Evolutionary conservation across 2,329 filamentous ascomycete species (phyloP), one percentile per base, ranked within the genome.

Genomic region (Trichoderma polysporum): DNA sequence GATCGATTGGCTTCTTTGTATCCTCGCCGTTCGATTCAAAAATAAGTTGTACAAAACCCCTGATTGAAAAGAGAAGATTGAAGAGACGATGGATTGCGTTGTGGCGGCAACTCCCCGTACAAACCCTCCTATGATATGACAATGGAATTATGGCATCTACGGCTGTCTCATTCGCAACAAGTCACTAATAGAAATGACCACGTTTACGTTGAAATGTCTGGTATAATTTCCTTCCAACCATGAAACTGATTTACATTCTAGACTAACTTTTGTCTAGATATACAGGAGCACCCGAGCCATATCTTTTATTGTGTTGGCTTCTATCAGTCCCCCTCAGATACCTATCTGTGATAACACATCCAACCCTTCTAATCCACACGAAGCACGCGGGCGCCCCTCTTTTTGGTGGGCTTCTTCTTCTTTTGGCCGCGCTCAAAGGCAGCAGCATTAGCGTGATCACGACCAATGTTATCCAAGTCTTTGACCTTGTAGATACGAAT

Each of bases 401-500:
- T 89, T 84, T 91, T 94, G 39, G 80, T 79, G 1, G 84, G 78
- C 84, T 90, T 91, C 89, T 92, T 94, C 86, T 91, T 93, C 87
- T 93, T 94, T 79, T 90, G 88, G 41, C 91, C 91, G 75, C 88
- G 89, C 69, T 93, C 90, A 76, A 94, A 94, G 7, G 89, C 86
- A 33, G 86, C 83, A 2, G 83, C 88, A 0, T 86, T 79, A 5
- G 87, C 87, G 77, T 97, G 94, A 74, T 97, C 93, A 77, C 95
- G 89, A 65, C 93, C 94, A 71, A 99, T 85, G 79, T 98, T 98
- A 83, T 99, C 95, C 68, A 97, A 89, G 74, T 97, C 94, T 84
- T 99, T 99, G 82, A 99, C 95, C 86, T 99, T 99, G 86, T 97
- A 99, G 76, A 99, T 97, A 71, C 95, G 88, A 77, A 99, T 98